Base-by-base conservation (phyloP, 192 early-diverging fungal species). In the Diversispora epigaea region DNA sequence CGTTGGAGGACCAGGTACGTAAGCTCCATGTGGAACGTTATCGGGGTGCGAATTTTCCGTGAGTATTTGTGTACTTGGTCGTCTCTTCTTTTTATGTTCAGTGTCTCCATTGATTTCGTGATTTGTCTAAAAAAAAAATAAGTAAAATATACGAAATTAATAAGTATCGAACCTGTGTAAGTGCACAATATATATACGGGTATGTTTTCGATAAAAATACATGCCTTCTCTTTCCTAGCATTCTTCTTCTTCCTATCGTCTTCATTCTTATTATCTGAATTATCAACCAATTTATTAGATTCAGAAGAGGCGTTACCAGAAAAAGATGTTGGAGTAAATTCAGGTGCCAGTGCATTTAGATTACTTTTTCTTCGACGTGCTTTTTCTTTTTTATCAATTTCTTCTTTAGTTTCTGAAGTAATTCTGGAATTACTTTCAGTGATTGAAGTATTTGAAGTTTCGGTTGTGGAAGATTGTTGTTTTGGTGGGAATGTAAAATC, bases 351-450 rank as follows among this genome's bases (percentile, higher is more conserved):
- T 19, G 17, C 22, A 71, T 71, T 71, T n/a, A 71, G 40, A 11
- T 71, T 71, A 19, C 68, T 71, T 39, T 71, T 52, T 71, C 68
- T 19, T 5, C 68, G 47, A 43, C 68, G 68, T n/a, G 50, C 44
- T 9, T 17, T 10, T 11, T 71, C 68, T 71, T 40, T 71, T 56
- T 71, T 71, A 9, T 71, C 68, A 39, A 52, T 9, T 1, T 71
- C 68, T 12, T 71, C 68, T 44, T 56, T 71, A 40, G 10, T 41
- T 11, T 71, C 39, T 4, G 32, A 50, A 41, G 17, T 57, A 0
- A n/a, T 4, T 43, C 12, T 52, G 9, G 47, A 47, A 12, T 25
- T 32, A 43, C 17, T n/a, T 14, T 39, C 32, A 1, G 67, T 46
- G 17, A 44, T 21, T 14, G 14, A 55, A 39, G 0, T 41, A 21